Percentiles rank a stretch among this genome's conserved stretches.
These are phyloP conservation scores for Fusarium virguliforme DNA, from an alignment of 2,329 filamentous ascomycete genomes.

Conservation along the genomic window DNA sequence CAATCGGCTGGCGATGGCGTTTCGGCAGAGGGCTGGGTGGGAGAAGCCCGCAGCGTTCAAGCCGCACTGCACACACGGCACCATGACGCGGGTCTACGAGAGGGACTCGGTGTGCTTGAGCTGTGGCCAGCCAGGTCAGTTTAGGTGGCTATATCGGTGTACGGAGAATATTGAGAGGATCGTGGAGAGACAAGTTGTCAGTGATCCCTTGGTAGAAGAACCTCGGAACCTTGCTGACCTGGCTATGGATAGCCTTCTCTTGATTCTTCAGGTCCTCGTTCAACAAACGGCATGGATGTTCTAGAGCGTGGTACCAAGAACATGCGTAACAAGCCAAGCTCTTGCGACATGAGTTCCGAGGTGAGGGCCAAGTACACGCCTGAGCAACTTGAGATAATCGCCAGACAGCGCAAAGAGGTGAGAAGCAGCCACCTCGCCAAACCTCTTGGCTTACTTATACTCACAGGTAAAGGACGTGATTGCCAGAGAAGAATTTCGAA, in stretches of 20 bases:
- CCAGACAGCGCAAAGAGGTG: slow-evolving; percentile 68
- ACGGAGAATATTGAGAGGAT: slow-evolving; percentile 72
- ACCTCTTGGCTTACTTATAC: slow-evolving; percentile 47
- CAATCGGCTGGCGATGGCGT: slow-evolving; percentile 32
- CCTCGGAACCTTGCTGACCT: slow-evolving; percentile 16
- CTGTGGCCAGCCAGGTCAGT: slow-evolving; percentile 70
- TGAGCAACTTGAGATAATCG: slow-evolving; percentile 63
- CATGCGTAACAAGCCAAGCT: slow-evolving; percentile 62
- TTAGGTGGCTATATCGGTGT: slow-evolving; percentile 84
- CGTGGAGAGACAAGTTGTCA: slow-evolving; percentile 52
- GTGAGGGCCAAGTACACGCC: slow-evolving; percentile 64
- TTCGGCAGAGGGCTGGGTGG: slow-evolving; percentile 24
- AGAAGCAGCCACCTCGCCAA: slow-evolving; percentile 19
- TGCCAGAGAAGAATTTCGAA: slow-evolving; percentile 48
- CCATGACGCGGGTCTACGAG: slow-evolving; percentile 77
- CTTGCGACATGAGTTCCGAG: slow-evolving; percentile 62
- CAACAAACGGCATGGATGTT: slow-evolving; percentile 55
- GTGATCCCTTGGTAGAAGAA: background rate
- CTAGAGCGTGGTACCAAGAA: slow-evolving; percentile 60
- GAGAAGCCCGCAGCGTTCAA: slow-evolving; percentile 46
- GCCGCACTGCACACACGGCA: slow-evolving; percentile 75
- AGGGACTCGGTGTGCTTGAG: slow-evolving; percentile 67
- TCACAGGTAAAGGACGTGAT: slow-evolving; percentile 51
- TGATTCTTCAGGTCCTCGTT: slow-evolving; percentile 55
- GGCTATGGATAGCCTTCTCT: slow-evolving; percentile 51